Conservation (phyloP, 768 basidiomycete species). For the Termitomyces sp. region DNA sequence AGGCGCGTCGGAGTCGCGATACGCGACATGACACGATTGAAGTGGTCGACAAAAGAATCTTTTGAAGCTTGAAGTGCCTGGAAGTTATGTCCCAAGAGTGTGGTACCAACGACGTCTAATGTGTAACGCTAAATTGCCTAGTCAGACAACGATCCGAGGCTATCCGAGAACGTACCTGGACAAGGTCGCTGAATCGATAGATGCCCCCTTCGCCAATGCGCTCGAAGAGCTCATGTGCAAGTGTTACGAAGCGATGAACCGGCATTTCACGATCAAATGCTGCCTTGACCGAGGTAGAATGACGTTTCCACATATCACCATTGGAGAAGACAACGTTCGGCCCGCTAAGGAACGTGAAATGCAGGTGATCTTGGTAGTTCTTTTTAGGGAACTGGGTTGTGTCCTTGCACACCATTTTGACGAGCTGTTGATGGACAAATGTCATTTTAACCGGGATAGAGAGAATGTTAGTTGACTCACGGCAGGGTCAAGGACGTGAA, state of each 20-base stretch:
- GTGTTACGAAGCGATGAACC: conserved; percentile 25
- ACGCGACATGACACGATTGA: conserved; percentile 30
- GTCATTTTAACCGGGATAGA: not conserved
- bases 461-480: conserved; percentile 15
- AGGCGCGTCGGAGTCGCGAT: conserved; percentile 31
- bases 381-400: conserved; percentile 22
- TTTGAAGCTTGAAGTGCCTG: conserved; percentile 27
- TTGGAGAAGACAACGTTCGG: conserved; percentile 35
- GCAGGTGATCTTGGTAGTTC: conserved; percentile 28
- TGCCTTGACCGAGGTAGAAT: conserved; percentile 29
- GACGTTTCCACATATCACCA: conserved; percentile 33
- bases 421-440: conserved; percentile 14
- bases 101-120: conserved; percentile 32
- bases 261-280: conserved; percentile 31
- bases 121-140: conserved; percentile 22
- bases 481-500: conserved; percentile 33
- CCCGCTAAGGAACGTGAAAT: conserved; percentile 30
- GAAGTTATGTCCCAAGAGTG: conserved; percentile 34
- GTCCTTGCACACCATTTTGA: conserved; percentile 22
- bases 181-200: conserved; percentile 23
- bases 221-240: conserved; percentile 28
- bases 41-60: conserved; percentile 30
- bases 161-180: conserved; percentile 13
- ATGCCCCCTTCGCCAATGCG: conserved; percentile 26
- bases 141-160: not conserved